Conservation (phyloP, 1,284 basidiomycete species). For the Marasmius fiardii region DNA sequence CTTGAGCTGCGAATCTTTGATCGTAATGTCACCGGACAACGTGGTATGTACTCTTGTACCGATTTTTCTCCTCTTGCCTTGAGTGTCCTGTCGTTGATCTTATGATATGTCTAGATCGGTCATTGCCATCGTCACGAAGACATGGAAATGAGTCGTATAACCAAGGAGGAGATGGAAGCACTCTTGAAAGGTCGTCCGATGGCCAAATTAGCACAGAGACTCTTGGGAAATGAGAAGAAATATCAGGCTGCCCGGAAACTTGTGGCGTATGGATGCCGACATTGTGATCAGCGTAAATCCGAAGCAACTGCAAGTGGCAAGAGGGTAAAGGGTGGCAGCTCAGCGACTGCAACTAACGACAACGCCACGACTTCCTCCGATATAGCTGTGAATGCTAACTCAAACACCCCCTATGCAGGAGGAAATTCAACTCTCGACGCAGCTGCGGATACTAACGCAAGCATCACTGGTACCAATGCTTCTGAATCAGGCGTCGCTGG, state of each 20-base stretch:
- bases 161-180: conserved; percentile 18
- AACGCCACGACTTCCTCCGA: too few species aligned
- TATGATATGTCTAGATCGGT: conserved; percentile 38
- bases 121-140: conserved; percentile 62
- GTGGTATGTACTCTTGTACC: conserved; percentile 36
- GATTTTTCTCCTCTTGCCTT: background rate
- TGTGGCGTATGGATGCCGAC: conserved; percentile 49
- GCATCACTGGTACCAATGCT: too few species aligned
- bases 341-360: too few species aligned
- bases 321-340: too few species aligned
- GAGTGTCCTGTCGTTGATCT: background rate
- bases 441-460: too few species aligned
- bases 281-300: conserved; percentile 35
- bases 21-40: conserved; percentile 47
- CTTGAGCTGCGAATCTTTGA: conserved; percentile 44
- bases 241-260: conserved; percentile 25
- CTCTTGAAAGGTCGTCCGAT: conserved; percentile 22
- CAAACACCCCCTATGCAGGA: too few species aligned
- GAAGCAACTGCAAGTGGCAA: background rate
- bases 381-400: too few species aligned
- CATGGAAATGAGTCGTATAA: conserved; percentile 41
- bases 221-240: conserved; percentile 20
- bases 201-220: conserved; percentile 25
- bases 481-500: conserved; percentile 1
- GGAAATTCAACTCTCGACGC: too few species aligned